Evolutionary conservation across 2,329 filamentous ascomycete species (phyloP).

Genomic region (Botrytis galanthina): DNA sequence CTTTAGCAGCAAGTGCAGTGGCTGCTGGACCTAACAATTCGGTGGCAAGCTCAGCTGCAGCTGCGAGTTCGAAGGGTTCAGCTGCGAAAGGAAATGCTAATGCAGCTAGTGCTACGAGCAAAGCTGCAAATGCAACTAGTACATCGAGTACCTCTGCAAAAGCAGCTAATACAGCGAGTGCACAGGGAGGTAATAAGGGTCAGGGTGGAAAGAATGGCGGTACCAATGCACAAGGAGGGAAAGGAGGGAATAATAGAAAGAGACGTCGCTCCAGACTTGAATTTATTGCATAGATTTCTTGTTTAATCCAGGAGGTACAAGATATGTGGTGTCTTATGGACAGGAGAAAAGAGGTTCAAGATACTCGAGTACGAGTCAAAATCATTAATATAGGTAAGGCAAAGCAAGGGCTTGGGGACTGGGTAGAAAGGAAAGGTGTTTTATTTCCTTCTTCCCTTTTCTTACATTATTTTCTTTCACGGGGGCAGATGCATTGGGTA

Average conservation of each 20-base stretch:
- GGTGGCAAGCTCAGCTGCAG: constrained; percentile 15
- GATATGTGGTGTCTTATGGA: neutral
- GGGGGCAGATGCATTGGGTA: too few species aligned
- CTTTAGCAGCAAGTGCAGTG: constrained; percentile 33
- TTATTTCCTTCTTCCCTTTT: neutral
- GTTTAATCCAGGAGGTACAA: neutral
- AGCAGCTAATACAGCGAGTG: neutral
- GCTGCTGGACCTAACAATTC: constrained; percentile 31
- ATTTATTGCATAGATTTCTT: constrained; percentile 14
- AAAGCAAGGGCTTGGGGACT: neutral
- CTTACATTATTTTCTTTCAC: neutral
- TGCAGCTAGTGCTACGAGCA: constrained; percentile 11
- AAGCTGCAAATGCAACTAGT: neutral
- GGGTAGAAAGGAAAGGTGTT: constrained; percentile 5
- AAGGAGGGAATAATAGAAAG: constrained; percentile 14
- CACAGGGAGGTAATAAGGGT: neutral
- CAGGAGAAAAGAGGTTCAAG: neutral
- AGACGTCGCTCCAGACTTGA: constrained; percentile 5
- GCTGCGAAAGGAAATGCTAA: constrained; percentile 33
- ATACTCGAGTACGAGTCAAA: neutral
- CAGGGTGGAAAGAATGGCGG: neutral
- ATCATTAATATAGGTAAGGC: neutral
- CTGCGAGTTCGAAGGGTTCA: constrained; percentile 33
- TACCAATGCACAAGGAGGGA: neutral
- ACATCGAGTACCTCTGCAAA: constrained; percentile 6